Evolutionary conservation across 768 basidiomycete species (phyloP), one percentile per base, ranked within the genome.

Genomic region (Mrakia hoshinonis): DNA sequence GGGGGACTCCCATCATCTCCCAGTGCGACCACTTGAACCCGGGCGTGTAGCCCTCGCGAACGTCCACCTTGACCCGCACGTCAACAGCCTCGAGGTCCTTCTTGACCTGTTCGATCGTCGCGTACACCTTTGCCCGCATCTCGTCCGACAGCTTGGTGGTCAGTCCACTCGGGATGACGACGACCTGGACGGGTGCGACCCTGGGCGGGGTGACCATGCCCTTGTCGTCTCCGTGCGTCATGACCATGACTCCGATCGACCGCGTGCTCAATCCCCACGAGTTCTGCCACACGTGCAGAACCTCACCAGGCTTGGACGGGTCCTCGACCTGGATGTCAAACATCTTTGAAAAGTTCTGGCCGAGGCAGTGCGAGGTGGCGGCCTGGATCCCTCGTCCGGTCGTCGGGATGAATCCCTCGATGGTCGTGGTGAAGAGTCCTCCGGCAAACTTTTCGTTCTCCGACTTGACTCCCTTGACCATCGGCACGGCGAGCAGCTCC

Each of bases 381-480:
- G 85, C 95, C 81, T 99, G 96, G 76, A 99, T 98, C 68, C 95
- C 96, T 71, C 96, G 89, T 20, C 96, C 96, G 22, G 95, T 89
- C 20, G 93, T 92, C 11, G 96, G 92, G 76, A 99, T 89, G 84
- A 96, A 99, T 13, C 95, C 96, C 80, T 99, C 96, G 73, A 97
- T 85, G 60, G 96, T 98, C 34, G 96, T 99, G 36, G 96, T 99
- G 82, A 98, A 99, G 76, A 95, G 84, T 0, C 91, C 96, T 36
- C 96, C 96, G 4, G 96, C 95, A 76, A 99, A 99, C 81, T 97
- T 98, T 81, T 99, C 96, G 81, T 99, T 99, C 79, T 96, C 94
- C 15, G 94, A 96, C 80, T 99, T 99, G 80, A 96, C 82, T 72
- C 95, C 96, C 6, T 91, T 91, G 74, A 98, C 89, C 82, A 98